A percentile compares a stretch with the other conserved stretches of the same genome.
Evolutionary conservation across 2,329 filamentous ascomycete species (phyloP).

Genomic region (Aspergillus sclerotialis): DNA sequence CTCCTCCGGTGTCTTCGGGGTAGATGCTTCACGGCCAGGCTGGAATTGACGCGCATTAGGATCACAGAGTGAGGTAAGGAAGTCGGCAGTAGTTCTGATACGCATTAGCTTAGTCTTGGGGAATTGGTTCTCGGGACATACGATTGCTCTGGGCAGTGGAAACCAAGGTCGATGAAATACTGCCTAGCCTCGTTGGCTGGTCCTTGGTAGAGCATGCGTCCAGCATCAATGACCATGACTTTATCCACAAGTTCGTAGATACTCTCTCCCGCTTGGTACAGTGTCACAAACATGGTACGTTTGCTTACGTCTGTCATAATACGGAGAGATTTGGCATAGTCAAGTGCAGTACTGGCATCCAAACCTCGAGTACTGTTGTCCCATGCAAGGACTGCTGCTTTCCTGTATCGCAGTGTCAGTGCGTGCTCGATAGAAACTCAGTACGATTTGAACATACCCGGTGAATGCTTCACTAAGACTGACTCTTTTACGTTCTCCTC

Average conservation of each 20-base stretch:
- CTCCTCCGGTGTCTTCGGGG: conserved; percentile 63
- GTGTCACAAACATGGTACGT: conserved; percentile 61
- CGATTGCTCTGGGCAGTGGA: conserved; percentile 49
- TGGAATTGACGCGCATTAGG: conserved; percentile 63
- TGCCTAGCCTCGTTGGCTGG: conserved; percentile 53
- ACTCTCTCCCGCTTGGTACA: conserved; percentile 65
- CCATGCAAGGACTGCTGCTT: conserved; percentile 68
- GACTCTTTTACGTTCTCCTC: conserved; percentile 74
- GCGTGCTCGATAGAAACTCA: too few species aligned
- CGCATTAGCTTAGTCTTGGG: conserved; percentile 1
- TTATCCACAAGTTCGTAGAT: conserved; percentile 74
- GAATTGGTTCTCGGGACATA: conserved; percentile 3
- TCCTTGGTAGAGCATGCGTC: conserved; percentile 62
- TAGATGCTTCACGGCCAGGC: conserved; percentile 55
- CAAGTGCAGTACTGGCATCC: conserved; percentile 70
- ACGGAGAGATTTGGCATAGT: conserved; percentile 64
- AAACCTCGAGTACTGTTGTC: conserved; percentile 76
- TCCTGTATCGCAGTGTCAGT: too few species aligned
- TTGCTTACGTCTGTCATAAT: conserved; percentile 71
- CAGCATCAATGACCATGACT: conserved; percentile 68
- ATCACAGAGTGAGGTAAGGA: conserved; percentile 69
- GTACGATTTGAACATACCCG: too few species aligned
- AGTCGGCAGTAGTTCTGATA: conserved; percentile 65
- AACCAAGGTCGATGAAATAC: conserved; percentile 62
- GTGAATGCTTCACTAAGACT: conserved; percentile 72